Evolutionary conservation across 768 basidiomycete genomes (phyloP).

Genomic region (Kwoniella sp.): DNA sequence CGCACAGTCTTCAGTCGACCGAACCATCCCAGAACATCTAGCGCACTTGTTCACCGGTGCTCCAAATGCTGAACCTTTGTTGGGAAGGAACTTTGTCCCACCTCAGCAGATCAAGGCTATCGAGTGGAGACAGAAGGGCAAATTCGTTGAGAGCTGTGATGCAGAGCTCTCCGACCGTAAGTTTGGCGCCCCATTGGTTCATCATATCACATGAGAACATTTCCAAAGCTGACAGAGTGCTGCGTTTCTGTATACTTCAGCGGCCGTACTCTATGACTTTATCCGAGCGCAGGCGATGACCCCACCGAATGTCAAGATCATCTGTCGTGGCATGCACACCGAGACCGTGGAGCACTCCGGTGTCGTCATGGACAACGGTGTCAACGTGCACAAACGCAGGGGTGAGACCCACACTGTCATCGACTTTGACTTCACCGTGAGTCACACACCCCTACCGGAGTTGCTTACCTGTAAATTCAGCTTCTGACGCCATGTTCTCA

Average conservation of each 20-base stretch:
- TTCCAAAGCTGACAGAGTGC: no score
- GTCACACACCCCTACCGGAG: constrained; percentile 18
- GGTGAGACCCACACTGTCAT: constrained; percentile 33
- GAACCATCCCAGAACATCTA: constrained; percentile 20
- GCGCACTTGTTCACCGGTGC: constrained; percentile 34
- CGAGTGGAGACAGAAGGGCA: constrained; percentile 11
- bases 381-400: constrained; percentile 19
- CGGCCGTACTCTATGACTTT: constrained; percentile 74
- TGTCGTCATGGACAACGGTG: constrained; percentile 63
- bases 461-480: no score
- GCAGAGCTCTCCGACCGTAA: constrained; percentile 31
- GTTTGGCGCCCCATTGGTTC: constrained; percentile 10
- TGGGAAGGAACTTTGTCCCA: constrained; percentile 9
- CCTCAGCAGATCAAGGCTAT: constrained; percentile 14
- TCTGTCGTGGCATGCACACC: constrained; percentile 57
- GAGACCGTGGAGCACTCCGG: constrained; percentile 69
- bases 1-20: background rate
- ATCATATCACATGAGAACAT: background rate
- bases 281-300: constrained; percentile 63
- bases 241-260: no score
- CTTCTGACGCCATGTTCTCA: constrained; percentile 52
- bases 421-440: constrained; percentile 48
- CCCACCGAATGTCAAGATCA: constrained; percentile 32
- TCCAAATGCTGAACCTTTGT: constrained; percentile 31
- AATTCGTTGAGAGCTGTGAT: constrained; percentile 19